Base-by-base conservation (phyloP, 2,329 filamentous ascomycete species). In the Hymenoscyphus scutula region DNA sequence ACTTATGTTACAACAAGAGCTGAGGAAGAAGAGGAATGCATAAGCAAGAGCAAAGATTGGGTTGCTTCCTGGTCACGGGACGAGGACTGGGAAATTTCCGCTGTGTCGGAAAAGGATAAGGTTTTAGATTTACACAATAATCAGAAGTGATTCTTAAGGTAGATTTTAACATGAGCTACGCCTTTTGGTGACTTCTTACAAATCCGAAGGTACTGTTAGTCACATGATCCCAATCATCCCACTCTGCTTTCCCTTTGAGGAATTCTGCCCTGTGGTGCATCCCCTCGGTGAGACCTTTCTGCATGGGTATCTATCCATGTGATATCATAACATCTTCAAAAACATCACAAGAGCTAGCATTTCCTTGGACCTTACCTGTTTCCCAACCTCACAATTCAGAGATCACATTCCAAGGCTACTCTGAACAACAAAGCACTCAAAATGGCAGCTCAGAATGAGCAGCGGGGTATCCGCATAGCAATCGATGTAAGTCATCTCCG, bases 401-500 rank as follows among this genome's bases (percentile, higher is more conserved):
- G 17, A 23, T 48, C 41, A 23, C 7, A 41, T 34, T 34, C 38
- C 19, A 25, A 48, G n/a, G 11, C 2, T 8, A 10, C n/a, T 48
- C 41, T 48, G 23, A 19, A 8, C n/a, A 25, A 10, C 41, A 45
- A 4, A 45, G n/a, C 38, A 45, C 38, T n/a, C 15, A 66, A 63
- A 23, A 69, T 70, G 68, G 63, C 56, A 32, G 59, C 62, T 55
- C 67, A 68, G 60, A 56, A n/a, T 19, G 60, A 61, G 45, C 41
- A 62, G 66, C 66, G 85, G 65, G 88, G 88, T 62, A 87, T 91
- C 70, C 86, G 88, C 73, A 91, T 92, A 69, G 89, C 89, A 68
- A 92, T 92, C 41, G 57, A 59, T 37, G 57, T 59, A 29, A 59
- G 57, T 59, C 11, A 7, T 29, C 37, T 17, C 23, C 41, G 19